Evolutionary conservation across 352 stramenopile species (phyloP).

Genomic region (Phytopythium cucurbitacearum): DNA sequence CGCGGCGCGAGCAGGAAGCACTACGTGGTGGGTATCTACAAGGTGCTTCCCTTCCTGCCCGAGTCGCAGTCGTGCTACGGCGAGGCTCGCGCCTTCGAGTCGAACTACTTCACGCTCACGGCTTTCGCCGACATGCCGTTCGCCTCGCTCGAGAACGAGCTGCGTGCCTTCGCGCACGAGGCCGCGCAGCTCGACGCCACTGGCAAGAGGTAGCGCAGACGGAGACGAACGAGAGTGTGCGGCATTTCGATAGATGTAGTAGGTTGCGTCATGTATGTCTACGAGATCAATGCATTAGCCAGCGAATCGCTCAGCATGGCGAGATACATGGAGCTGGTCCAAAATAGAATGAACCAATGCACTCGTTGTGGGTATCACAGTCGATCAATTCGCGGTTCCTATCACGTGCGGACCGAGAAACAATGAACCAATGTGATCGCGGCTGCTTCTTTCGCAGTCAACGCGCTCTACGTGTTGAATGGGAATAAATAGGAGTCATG

Average conservation of each 20-base stretch:
- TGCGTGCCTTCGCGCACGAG: constrained; percentile 22
- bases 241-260: not conserved
- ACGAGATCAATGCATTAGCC: too few species aligned
- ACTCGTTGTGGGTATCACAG: too few species aligned
- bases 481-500: too few species aligned
- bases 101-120: constrained; percentile 27
- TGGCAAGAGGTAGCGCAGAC: not conserved
- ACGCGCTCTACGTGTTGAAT: too few species aligned
- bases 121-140: constrained; percentile 20
- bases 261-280: not conserved
- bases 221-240: not conserved
- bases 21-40: constrained; percentile 54
- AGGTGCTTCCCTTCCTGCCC: constrained; percentile 25
- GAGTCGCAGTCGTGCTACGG: constrained; percentile 58
- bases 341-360: too few species aligned
- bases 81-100: constrained; percentile 16
- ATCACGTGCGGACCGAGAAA: too few species aligned
- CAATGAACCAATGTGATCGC: too few species aligned
- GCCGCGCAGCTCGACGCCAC: constrained; percentile 12
- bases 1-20: constrained; percentile 28
- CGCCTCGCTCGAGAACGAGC: constrained; percentile 15
- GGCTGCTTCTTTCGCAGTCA: too few species aligned
- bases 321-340: too few species aligned
- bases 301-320: too few species aligned
- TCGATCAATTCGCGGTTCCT: too few species aligned